Conservation (phyloP, 2,329 filamentous ascomycete genomes). For the Xylariales sp. region DNA sequence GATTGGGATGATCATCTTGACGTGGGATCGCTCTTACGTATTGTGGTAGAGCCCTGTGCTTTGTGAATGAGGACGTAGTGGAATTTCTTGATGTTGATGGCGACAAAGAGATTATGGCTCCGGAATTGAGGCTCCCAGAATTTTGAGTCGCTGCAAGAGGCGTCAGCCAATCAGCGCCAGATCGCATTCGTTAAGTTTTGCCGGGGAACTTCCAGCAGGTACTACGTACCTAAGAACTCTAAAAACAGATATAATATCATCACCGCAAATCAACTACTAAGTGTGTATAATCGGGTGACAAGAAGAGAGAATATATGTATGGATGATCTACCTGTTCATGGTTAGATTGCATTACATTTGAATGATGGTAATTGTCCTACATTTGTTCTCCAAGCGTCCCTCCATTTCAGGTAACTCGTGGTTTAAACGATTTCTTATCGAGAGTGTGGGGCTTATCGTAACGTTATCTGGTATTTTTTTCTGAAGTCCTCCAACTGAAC, state of each 20-base stretch:
- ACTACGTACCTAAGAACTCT: too few relatives aligned
- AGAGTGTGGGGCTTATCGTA: slow-evolving; percentile 8
- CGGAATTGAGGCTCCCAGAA: slow-evolving; percentile 6
- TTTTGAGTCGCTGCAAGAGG: slow-evolving; percentile 2
- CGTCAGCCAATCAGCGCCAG: slow-evolving; percentile 5
- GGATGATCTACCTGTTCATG: too few relatives aligned
- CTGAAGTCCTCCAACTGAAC: too few relatives aligned
- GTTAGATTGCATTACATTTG: too few relatives aligned
- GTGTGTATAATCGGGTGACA: too few relatives aligned
- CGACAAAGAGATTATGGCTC: slow-evolving; percentile 2
- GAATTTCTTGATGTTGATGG: not conserved
- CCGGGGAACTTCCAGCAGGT: not conserved
- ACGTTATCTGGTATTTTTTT: slow-evolving; percentile 7
- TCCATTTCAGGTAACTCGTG: too few relatives aligned
- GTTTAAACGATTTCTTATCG: slow-evolving; percentile 3
- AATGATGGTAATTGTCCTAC: too few relatives aligned
- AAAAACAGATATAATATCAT: too few relatives aligned
- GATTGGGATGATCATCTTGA: slow-evolving; percentile 94
- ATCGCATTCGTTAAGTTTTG: slow-evolving; percentile 1
- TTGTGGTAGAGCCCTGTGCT: too few relatives aligned
- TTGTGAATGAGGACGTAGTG: not conserved
- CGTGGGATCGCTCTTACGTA: slow-evolving; percentile 35
- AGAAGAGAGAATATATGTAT: too few relatives aligned
- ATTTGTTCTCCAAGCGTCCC: too few relatives aligned
- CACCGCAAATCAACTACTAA: too few relatives aligned